Conservation (phyloP, 1,284 basidiomycete genomes). For the Pascua sp. region DNA sequence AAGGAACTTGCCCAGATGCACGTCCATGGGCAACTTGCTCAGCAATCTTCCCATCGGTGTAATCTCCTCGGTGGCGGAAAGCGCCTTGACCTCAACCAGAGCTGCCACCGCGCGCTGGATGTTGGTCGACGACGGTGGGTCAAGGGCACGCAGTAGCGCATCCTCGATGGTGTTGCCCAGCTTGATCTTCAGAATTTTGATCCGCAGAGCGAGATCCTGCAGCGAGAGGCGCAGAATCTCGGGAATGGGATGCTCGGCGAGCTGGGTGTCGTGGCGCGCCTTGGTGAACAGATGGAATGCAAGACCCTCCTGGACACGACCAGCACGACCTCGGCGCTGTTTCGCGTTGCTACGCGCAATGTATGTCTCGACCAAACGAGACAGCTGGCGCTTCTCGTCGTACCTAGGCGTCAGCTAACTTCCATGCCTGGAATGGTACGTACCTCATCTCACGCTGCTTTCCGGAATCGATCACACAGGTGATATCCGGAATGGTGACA, state of each 20-base stretch:
- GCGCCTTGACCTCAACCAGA: conserved; percentile 78
- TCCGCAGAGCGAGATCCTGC: conserved; percentile 89
- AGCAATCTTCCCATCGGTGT: conserved; percentile 90
- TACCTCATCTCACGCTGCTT: conserved; percentile 89
- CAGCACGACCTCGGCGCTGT: conserved; percentile 85
- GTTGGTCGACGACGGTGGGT: conserved; percentile 83
- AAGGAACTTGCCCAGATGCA: conserved; percentile 91
- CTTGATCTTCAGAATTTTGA: conserved; percentile 94
- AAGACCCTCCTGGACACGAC: conserved; percentile 84
- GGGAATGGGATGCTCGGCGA: conserved; percentile 87
- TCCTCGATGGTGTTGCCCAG: conserved; percentile 86
- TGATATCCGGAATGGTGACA: conserved; percentile 97
- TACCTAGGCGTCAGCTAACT: conserved; percentile 58
- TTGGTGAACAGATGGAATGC: conserved; percentile 97
- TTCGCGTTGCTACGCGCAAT: conserved; percentile 91
- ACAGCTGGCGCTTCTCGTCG: conserved; percentile 96
- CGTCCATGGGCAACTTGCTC: conserved; percentile 88
- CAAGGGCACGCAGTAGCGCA: conserved; percentile 79
- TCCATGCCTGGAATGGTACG: conserved; percentile 1
- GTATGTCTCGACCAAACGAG: conserved; percentile 86
- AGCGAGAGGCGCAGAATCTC: conserved; percentile 94
- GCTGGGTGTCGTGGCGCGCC: conserved; percentile 70
- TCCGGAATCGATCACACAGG: conserved; percentile 93
- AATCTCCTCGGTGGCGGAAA: conserved; percentile 84
- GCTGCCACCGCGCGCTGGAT: conserved; percentile 87